These are phyloP conservation scores for Kockovaella imperatae DNA, from an alignment of 768 basidiomycete species.

Conservation along the genomic window DNA sequence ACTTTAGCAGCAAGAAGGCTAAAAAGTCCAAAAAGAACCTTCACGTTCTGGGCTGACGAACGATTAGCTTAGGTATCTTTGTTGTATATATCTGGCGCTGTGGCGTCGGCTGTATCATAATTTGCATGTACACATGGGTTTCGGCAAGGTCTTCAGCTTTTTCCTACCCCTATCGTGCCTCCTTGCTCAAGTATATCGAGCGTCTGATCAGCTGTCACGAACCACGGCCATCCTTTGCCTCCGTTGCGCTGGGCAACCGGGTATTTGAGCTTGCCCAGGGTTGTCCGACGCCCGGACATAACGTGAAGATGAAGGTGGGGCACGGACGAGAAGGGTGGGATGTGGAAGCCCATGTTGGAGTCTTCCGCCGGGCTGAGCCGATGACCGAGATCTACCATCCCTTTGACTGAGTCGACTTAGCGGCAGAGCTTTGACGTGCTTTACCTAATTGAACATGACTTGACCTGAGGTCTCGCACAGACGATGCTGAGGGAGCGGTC, in stretches of 20 bases:
- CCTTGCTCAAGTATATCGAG: constrained; percentile 13
- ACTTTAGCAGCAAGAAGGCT: constrained; percentile 26
- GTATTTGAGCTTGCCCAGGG: constrained; percentile 33
- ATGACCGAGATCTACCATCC: constrained; percentile 15
- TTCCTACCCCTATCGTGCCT: constrained; percentile 16
- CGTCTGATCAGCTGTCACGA: constrained; percentile 26
- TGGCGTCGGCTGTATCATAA: background rate
- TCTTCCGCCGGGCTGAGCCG: constrained; percentile 5
- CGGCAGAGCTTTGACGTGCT: constrained; percentile 1
- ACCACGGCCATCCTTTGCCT: constrained; percentile 31
- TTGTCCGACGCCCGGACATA: constrained; percentile 23
- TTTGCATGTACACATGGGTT: background rate
- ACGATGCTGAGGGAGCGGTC: constrained; percentile 14
- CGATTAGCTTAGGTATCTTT: background rate
- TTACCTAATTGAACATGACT: constrained; percentile 31
- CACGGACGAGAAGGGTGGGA: constrained; percentile 43
- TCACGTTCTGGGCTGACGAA: constrained; percentile 35
- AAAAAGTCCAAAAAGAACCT: constrained; percentile 42
- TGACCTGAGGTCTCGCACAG: constrained; percentile 20
- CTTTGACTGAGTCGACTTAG: constrained; percentile 10
- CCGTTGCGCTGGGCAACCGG: constrained; percentile 8
- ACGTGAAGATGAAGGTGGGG: constrained; percentile 42
- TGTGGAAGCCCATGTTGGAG: constrained; percentile 38
- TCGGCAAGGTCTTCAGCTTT: background rate
- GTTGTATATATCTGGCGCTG: background rate